These are phyloP conservation scores for Puccinia triticina DNA, from an alignment of 1,284 basidiomycete species.

Conservation along the genomic window DNA sequence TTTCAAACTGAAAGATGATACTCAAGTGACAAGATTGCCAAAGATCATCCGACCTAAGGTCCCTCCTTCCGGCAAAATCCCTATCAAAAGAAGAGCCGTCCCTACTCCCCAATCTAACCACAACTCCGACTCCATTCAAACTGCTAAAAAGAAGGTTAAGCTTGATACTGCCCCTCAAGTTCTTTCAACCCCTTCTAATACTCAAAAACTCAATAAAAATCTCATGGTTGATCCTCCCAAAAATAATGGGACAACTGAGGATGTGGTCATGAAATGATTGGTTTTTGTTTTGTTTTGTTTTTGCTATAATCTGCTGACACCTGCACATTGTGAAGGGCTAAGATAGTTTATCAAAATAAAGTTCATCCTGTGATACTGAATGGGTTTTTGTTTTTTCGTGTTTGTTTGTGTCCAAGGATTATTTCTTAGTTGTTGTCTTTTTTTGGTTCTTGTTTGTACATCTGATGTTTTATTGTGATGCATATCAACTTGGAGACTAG, in stretches of 20 bases:
- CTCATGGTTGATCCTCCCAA: not conserved
- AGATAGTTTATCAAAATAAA: not conserved
- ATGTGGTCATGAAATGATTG: not conserved
- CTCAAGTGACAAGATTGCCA: conserved; percentile 31
- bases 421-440: too few relatives aligned
- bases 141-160: conserved; percentile 1
- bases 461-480: too few relatives aligned
- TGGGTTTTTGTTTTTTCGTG: too few relatives aligned
- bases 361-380: not conserved
- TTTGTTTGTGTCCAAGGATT: not conserved
- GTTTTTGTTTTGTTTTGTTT: not conserved
- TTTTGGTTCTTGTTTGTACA: not conserved
- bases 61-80: conserved; percentile 50
- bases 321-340: not conserved
- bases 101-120: not conserved
- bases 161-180: not conserved
- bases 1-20: conserved; percentile 44
- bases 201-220: not conserved
- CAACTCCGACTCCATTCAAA: not conserved
- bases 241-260: not conserved
- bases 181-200: not conserved
- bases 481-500: too few relatives aligned
- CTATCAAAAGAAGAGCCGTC: conserved; percentile 39
- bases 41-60: conserved; percentile 49
- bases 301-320: not conserved